Base-by-base conservation (phyloP, 345 rosid species). In the Microcos paniculata region DNA sequence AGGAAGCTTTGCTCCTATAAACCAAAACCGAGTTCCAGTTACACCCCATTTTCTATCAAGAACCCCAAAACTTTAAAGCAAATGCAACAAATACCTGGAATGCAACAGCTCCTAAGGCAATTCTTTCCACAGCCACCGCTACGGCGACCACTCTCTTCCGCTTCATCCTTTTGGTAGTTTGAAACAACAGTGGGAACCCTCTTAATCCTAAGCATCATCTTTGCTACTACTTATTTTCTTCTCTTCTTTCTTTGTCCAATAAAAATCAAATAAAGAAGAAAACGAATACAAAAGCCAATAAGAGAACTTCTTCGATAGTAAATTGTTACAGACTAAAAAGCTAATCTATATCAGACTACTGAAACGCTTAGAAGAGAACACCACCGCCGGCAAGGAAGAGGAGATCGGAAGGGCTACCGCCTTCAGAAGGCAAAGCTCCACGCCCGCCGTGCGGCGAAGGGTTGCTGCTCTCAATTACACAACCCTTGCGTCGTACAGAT, bases 391-490 rank as follows among this genome's bases (percentile, higher is more conserved):
- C 99, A 10, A 96, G 92, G 85, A 96, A 96, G 85, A 94, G 97
- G 84, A 96, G 98, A 86, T 96, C 99, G 30, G 99, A 96, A 82
- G 99, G 99, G 85, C 97, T 92, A 70, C 99, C 99, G 89, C 99
- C 99, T 91, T 96, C 99, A 71, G 99, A 96, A 76, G 99, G 99
- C 92, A 94, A 86, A 80, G 99, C 98, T 76, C 99, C 99, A 83
- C 99, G 98, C 80, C 99, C 99, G 62, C 99, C 99, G 99, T 96
- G 98, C 92, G 97, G 97, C 87, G 89, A 94, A 86, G 98, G 98
- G 91, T 84, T 88, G 86, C 88, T 88, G 86, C 88, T 86, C 79
- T 82, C 97, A 62, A 81, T 86, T 80, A 91, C 87, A 81, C 91
- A 84, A 82, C 97, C 95, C 95, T 87, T 89, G 49, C 94, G 93